Evolutionary conservation across 179 eudicot species (phyloP), one percentile per base, ranked within the genome.

Genomic region (Vitellaria paradoxa): DNA sequence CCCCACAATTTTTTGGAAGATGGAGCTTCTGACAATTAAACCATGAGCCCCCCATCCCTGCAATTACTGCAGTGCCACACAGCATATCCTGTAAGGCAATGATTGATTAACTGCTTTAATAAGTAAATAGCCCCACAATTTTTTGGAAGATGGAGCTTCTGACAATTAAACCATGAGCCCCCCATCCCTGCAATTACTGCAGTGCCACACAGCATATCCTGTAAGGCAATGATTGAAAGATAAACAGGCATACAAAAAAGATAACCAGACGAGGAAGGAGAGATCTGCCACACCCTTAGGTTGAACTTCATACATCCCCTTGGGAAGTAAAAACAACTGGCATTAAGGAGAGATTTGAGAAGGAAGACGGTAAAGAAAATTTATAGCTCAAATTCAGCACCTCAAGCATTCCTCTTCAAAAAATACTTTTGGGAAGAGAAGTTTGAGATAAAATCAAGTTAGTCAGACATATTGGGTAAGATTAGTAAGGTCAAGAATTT

Each of bases 91-190:
- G 90, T 82, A 71, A 40, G 7, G 59, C 37, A 73, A 8, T 17
- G 26, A 47, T 56, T 26, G 13, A n/a, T n/a, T n/a, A n/a, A n/a
- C n/a, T 18, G 21, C 20, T 68, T 68, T 45, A 46, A n/a, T 18
- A 49, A 14, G 15, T 20, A 45, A 21, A 47, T 7, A 37, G 52
- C 18, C 97, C 94, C 91, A 79, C 97, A 92, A 76, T 89, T 92
- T 84, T 92, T 89, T 23, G 97, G 97, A 70, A 90, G 92, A 13
- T 78, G 83, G 59, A 92, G 91, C 84, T 92, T 92, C 74, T 90
- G 97, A 85, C 97, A 92, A 75, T 90, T 92, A 81, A 90, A 92
- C 97, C 97, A 92, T 8, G 94, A 92, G 72, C 90, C 97, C 42
- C 94, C 97, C 23, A 94, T 92, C 81, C 90, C 94, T 26, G 97